Percentiles rank a stretch among this genome's conserved stretches.
Conservation (phyloP, 2,329 filamentous ascomycete genomes). For the Emmonsiellopsis sp. region DNA sequence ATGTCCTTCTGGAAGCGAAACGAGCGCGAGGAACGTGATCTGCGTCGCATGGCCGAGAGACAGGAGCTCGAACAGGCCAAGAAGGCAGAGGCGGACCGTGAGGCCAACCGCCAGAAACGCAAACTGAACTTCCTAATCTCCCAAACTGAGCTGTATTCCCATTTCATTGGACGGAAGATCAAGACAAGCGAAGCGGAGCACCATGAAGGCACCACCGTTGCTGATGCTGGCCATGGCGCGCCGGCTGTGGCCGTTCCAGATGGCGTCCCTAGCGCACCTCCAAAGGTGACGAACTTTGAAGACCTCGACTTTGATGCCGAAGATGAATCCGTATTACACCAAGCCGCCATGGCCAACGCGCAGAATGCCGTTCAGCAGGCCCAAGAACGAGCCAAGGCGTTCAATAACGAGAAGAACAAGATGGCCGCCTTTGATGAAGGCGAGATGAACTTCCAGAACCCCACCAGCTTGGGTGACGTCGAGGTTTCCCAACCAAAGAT, state of each 20-base stretch:
- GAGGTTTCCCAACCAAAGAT: slow-evolving; percentile 92
- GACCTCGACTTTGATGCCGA: slow-evolving; percentile 93
- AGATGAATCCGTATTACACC: slow-evolving; percentile 70
- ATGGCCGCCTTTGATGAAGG: slow-evolving; percentile 78
- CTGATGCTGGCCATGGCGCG: slow-evolving; percentile 38
- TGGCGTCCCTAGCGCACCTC: slow-evolving; percentile 41
- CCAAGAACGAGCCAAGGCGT: slow-evolving; percentile 82
- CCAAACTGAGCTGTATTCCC: slow-evolving; percentile 95
- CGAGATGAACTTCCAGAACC: slow-evolving; percentile 99
- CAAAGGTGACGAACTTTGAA: slow-evolving; percentile 86
- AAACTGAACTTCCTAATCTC: slow-evolving; percentile 99
- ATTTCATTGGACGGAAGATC: slow-evolving; percentile 99
- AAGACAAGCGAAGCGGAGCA: slow-evolving; percentile 95
- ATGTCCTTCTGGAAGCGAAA: slow-evolving; percentile 99
- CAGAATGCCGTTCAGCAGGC: slow-evolving; percentile 93
- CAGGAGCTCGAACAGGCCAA: slow-evolving; percentile 95
- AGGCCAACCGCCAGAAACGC: slow-evolving; percentile 93
- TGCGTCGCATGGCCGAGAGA: slow-evolving; percentile 86
- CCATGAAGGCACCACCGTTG: slow-evolving; percentile 57
- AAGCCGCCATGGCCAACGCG: slow-evolving; percentile 88
- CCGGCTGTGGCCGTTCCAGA: slow-evolving; percentile 34
- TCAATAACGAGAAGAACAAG: slow-evolving; percentile 64
- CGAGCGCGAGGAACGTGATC: slow-evolving; percentile 90
- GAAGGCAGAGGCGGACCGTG: slow-evolving; percentile 92
- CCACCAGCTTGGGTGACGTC: slow-evolving; percentile 85